Evolutionary conservation across 2,329 filamentous ascomycete genomes (phyloP).

Genomic region (Trichophyton benhamiae): DNA sequence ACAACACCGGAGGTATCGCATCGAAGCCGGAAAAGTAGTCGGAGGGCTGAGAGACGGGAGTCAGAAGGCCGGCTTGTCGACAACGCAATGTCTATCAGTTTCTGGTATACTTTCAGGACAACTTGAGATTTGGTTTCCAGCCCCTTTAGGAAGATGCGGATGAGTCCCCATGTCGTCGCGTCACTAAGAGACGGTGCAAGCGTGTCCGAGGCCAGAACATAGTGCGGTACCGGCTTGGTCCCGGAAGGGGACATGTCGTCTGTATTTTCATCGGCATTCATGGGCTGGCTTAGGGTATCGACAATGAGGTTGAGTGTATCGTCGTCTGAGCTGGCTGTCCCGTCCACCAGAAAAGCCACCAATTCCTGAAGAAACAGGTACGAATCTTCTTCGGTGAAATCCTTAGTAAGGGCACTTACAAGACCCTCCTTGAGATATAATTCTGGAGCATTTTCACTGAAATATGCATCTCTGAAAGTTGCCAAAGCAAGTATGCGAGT

Average conservation of each 20-base stretch:
- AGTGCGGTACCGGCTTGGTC: slow-evolving; percentile 23
- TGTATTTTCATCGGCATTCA: slow-evolving; percentile 24
- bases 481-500: slow-evolving; percentile 30
- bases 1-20: slow-evolving; percentile 71
- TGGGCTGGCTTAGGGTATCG: slow-evolving; percentile 25
- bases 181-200: slow-evolving; percentile 37
- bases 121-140: slow-evolving; percentile 56
- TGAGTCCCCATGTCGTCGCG: slow-evolving; percentile 57
- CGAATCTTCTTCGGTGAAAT: slow-evolving; percentile 28
- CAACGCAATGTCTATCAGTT: slow-evolving; percentile 52
- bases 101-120: slow-evolving; percentile 49
- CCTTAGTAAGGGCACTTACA: slow-evolving; percentile 22
- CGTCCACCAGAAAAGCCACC: slow-evolving; percentile 28
- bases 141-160: slow-evolving; percentile 62
- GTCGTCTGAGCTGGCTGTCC: slow-evolving; percentile 21
- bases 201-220: slow-evolving; percentile 21
- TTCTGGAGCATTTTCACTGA: slow-evolving; percentile 19
- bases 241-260: slow-evolving; percentile 31
- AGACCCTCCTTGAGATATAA: slow-evolving; percentile 25
- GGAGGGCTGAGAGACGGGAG: slow-evolving; percentile 61
- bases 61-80: slow-evolving; percentile 50
- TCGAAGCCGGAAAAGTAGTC: slow-evolving; percentile 67
- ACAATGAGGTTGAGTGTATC: slow-evolving; percentile 23
- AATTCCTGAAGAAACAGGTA: slow-evolving; percentile 29
- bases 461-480: slow-evolving; percentile 29